Base-by-base conservation (phyloP, 352 stramenopile genomes). In the Phytophthora colocasiae region DNA sequence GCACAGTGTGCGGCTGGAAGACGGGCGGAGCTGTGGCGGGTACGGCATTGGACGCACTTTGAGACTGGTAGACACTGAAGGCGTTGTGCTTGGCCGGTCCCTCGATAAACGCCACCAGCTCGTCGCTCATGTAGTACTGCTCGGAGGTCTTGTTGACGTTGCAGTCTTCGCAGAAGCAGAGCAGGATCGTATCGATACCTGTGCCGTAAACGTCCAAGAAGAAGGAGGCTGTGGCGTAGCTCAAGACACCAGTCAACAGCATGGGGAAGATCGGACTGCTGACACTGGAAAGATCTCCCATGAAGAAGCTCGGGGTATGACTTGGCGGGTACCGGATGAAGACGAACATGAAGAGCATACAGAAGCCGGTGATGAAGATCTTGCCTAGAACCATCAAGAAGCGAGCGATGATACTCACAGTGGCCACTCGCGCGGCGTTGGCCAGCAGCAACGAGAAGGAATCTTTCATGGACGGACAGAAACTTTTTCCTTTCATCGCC, bases 361-460 rank as follows among this genome's bases (percentile, higher is more conserved):
- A 81, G 55, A 88, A 88, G 11, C 67, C 72, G 15, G 85, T 89
- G 77, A 97, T 95, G 66, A 92, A 91, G 27, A 97, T 58, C 69
- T 97, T 97, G 62, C 88, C 92, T n/a, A 97, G 62, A 45, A 90
- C 62, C 69, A 97, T 81, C 19, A 97, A 81, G 72, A 97, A 91
- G 19, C 75, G 78, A 22, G 87, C 82, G 65, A 97, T 78, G 69
- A 95, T 83, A 56, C 79, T 91, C 52, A 96, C 87, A 6, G 87
- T 93, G 27, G 85, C 85, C 46, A 99, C 91, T 7, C 95, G 87
- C 46, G 87, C 80, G 24, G 97, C 90, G 80, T 99, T 99, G 32
- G 95, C 87, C 38, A 98, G 77, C 29, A 99, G 93, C 36, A 99
- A 81, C 58, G 96, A 95, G 75, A 99, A 99, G 40, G 96, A 96